Base-by-base conservation (phyloP, 2,329 filamentous ascomycete genomes). In the Fusarium sp. region DNA sequence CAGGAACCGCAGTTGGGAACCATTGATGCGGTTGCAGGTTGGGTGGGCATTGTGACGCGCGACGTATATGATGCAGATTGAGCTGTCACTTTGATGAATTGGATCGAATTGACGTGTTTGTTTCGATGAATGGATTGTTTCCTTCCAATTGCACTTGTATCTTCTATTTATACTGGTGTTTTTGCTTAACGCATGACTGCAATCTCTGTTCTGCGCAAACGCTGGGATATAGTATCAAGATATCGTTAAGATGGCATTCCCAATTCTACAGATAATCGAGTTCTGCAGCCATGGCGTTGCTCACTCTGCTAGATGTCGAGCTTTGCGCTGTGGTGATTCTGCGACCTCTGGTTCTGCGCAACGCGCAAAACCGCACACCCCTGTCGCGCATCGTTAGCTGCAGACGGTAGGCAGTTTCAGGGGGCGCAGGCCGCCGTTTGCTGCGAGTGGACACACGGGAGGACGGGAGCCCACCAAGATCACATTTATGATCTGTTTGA, bases 11-110 rank as follows among this genome's bases (percentile, higher is more conserved):
- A 70, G 45, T 68, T 35, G 10, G 38, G 52, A 8, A 33, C 33
- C 60, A 70, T 58, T 35, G 68, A 68, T 12, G 60, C 38, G 56
- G 56, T 68, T 25, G 60, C n/a, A 22, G 60, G 25, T 43, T 65
- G 61, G 17, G 32, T 22, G 8, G 68, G 65, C 68, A 70, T 70
- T n/a, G 12, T 61, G n/a, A 38, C 6, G 17, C 17, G 17, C 47
- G 22, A 50, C 11, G 10, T 20, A 35, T 52, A 62, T 14, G 38
- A 45, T 43, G 40, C 25, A 50, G 40, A 50, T 43, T 47, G 15
- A 30, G 14, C 60, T 47, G 4, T 47, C 22, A 47, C 22, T 47
- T 47, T 17, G 22, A 47, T 45, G 60, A 17, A 57, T 40, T 32
- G 30, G 12, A 43, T 27, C 10, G 17, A 47, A 54, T 54, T 54